Conservation (phyloP, 208 protist genomes). For the Polymyxa betae region DNA sequence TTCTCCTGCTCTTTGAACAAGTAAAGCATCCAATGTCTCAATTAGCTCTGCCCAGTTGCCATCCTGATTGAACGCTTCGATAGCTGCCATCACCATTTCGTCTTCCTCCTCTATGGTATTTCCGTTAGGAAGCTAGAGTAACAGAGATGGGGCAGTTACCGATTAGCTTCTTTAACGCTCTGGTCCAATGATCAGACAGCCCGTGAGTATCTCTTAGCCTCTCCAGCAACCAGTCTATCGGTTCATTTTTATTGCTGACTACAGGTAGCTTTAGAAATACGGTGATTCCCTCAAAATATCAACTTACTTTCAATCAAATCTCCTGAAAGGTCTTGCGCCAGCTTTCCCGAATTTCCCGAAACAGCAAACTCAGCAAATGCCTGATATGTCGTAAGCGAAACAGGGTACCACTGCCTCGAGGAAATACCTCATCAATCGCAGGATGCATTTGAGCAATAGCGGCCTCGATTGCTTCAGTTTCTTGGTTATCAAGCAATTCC, state of each 20-base stretch:
- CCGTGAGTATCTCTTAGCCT: constrained; percentile 19
- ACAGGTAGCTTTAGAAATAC: not conserved
- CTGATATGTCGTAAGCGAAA: not conserved
- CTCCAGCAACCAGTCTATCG: not conserved
- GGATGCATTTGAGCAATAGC: constrained; percentile 5
- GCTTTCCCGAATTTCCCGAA: not conserved
- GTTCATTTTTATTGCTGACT: not conserved
- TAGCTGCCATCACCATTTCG: constrained; percentile 26
- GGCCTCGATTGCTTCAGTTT: constrained; percentile 20
- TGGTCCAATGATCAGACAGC: constrained; percentile 39
- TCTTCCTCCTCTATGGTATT: not conserved
- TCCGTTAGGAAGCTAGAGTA: not conserved
- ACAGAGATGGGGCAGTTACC: not conserved
- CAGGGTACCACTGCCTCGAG: not conserved
- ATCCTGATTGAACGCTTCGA: constrained; percentile 44
- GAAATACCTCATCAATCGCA: not conserved
- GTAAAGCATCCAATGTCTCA: constrained; percentile 6
- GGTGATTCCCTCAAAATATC: not conserved
- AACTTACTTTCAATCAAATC: constrained; percentile 21
- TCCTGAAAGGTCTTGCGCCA: not conserved
- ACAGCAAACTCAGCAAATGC: constrained; percentile 39
- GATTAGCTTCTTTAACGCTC: constrained; percentile 10
- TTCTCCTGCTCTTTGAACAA: not conserved
- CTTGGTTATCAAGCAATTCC: not conserved
- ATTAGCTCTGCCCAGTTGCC: constrained; percentile 46